Base-by-base conservation (phyloP, 257 asterid genomes). In the Gentiana macrophylla region DNA sequence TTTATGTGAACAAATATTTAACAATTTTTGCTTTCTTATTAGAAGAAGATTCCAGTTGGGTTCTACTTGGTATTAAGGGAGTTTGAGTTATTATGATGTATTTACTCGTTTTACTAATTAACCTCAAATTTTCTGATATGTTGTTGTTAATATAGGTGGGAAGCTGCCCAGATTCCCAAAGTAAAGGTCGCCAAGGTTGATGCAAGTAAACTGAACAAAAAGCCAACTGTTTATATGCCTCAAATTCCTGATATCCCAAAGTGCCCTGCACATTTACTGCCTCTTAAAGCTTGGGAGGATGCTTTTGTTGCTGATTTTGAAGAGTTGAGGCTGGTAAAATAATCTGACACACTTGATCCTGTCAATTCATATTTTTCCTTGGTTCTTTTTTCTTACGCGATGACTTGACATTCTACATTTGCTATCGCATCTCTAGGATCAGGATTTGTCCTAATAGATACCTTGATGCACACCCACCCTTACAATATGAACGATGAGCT, bases 281-380 rank as follows among this genome's bases (percentile, higher is more conserved):
- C 99, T 3, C 86, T 77, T 70, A 78, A 83, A 78, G 77, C 80
- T 69, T 92, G 99, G 99, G 99, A 92, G 72, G 85, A 92, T 53
- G 77, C 88, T 53, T 92, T 92, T 68, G 89, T 92, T 76, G 77
- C 79, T 57, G 85, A 92, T 64, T 92, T 92, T 71, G 72, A 94
- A 8, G 77, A 81, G 80, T 76, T 92, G 55, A 81, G 99, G 76
- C 80, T 46, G 94, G 97, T 85, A 76, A 1, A 35, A 4, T 34
- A 43, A 32, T 34, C 34, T 41, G 50, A 58, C 51, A 35, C 46
- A 41, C 46, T 41, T 41, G 46, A 41, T 24, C 24, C 24, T 24
- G 24, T 24, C 24, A 24, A 24, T 24, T 24, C 24, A 24, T 5
- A 41, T 41, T 41, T 4, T 41, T 10, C 4, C 46, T 4, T 38